Evolutionary conservation across 2,329 filamentous ascomycete genomes (phyloP).

Genomic region (Venturia effusa): DNA sequence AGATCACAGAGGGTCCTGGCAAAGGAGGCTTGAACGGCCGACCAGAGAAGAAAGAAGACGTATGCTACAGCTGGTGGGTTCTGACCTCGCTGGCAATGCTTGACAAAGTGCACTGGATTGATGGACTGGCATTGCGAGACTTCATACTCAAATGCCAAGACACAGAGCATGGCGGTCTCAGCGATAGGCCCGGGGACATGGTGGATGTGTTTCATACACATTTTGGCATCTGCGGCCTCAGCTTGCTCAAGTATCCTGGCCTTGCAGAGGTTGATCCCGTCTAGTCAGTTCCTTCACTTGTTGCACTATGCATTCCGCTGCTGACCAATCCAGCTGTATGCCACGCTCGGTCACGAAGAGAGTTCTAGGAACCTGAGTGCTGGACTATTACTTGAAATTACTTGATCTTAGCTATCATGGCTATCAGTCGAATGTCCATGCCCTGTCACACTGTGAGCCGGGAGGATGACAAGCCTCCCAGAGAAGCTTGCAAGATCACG

Average conservation of each 20-base stretch:
- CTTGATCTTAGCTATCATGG: background rate
- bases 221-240: slow-evolving; percentile 82
- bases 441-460: background rate
- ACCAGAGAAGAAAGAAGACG: slow-evolving; percentile 91
- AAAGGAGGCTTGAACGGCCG: slow-evolving; percentile 86
- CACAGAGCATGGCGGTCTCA: slow-evolving; percentile 68
- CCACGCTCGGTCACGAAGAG: slow-evolving; percentile 15
- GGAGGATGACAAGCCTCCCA: background rate
- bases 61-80: slow-evolving; percentile 99
- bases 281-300: slow-evolving; percentile 47
- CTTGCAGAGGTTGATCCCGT: slow-evolving; percentile 74
- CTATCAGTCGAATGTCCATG: background rate
- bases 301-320: background rate
- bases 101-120: slow-evolving; percentile 82
- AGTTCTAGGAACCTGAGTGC: background rate
- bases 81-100: slow-evolving; percentile 86
- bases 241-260: slow-evolving; percentile 61
- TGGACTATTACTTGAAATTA: background rate
- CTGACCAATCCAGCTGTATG: slow-evolving; percentile 24
- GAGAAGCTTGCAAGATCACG: background rate
- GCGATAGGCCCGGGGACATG: slow-evolving; percentile 85
- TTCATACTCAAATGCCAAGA: slow-evolving; percentile 83
- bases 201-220: slow-evolving; percentile 95
- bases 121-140: slow-evolving; percentile 61
- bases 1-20: slow-evolving; percentile 44